Evolutionary conservation across 371 early-diverging fungal species (phyloP).

Genomic region (Circinella minor): DNA sequence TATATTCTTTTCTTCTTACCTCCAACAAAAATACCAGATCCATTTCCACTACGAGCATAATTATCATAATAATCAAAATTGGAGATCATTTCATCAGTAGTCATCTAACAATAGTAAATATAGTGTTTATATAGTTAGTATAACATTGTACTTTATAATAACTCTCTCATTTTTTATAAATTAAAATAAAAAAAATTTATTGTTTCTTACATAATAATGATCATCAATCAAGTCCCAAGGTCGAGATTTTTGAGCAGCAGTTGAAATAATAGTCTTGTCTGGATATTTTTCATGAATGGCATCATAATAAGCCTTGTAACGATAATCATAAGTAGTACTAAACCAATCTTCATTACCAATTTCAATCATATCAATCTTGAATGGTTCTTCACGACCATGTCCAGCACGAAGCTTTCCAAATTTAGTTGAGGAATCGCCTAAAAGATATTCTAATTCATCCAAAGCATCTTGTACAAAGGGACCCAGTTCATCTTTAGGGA

Average conservation of each 20-base stretch:
- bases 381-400: constrained; percentile 26
- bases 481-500: constrained; percentile 22
- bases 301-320: constrained; percentile 27
- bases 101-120: neutral
- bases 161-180: no score
- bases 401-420: constrained; percentile 26
- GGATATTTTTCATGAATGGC: constrained; percentile 27
- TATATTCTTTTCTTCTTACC: neutral
- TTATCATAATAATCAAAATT: constrained; percentile 24
- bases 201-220: constrained; percentile 11
- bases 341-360: constrained; percentile 31
- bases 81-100: constrained; percentile 16
- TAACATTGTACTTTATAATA: no score
- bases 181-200: neutral
- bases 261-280: constrained; percentile 17
- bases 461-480: constrained; percentile 30
- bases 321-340: constrained; percentile 22
- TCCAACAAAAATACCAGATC: constrained; percentile 23
- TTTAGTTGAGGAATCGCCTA: constrained; percentile 17
- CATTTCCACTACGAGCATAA: constrained; percentile 24
- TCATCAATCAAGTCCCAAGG: constrained; percentile 14
- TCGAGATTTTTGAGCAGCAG: constrained; percentile 16
- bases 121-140: no score
- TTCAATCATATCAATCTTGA: constrained; percentile 25
- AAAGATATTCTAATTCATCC: constrained; percentile 29